These are phyloP conservation scores for Kalanchoe fedtschenkoi DNA, from an alignment of 164 flowering plant species.

Conservation along the genomic window DNA sequence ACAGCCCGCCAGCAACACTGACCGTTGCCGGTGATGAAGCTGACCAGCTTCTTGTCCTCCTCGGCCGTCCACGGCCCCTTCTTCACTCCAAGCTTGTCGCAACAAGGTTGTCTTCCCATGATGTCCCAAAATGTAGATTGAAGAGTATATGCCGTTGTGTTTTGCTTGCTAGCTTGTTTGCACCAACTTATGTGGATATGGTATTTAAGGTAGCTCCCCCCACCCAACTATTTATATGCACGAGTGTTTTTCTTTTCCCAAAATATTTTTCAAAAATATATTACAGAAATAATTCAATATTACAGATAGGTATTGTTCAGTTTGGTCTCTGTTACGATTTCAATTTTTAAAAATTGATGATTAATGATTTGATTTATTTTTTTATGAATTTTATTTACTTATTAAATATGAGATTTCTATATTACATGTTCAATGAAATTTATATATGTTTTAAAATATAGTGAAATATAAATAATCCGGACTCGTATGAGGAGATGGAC, in stretches of 20 bases:
- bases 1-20: conserved; percentile 8
- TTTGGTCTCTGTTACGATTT: too few relatives aligned
- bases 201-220: not conserved
- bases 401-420: too few relatives aligned
- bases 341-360: too few relatives aligned
- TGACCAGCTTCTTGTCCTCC: conserved; percentile 6
- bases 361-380: too few relatives aligned
- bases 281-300: too few relatives aligned
- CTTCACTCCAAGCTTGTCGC: conserved; percentile 6
- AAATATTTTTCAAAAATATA: not conserved
- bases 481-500: too few relatives aligned
- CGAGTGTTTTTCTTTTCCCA: not conserved
- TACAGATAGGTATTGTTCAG: too few relatives aligned
- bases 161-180: not conserved
- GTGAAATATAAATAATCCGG: too few relatives aligned
- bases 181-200: not conserved
- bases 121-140: not conserved
- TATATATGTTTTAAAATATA: too few relatives aligned
- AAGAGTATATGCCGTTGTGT: too few relatives aligned
- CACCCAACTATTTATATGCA: conserved; percentile 1
- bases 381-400: too few relatives aligned
- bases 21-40: not conserved
- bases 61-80: conserved; percentile 7
- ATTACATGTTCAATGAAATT: too few relatives aligned
- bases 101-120: conserved; percentile 10